These are phyloP conservation scores for Vinca minor DNA, from an alignment of 257 asterid species.

Conservation along the genomic window DNA sequence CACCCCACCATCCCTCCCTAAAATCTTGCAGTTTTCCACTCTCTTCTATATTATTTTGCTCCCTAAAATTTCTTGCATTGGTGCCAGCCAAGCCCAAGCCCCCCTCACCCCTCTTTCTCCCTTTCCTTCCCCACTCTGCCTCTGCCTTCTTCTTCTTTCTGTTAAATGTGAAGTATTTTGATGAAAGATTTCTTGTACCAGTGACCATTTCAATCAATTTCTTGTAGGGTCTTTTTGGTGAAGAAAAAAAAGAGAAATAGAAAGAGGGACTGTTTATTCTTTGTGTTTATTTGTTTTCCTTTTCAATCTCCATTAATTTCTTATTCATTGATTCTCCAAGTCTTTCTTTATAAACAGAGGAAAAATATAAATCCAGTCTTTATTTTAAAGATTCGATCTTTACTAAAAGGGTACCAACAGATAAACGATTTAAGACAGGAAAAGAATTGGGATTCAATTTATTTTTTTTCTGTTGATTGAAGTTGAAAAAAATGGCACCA, in stretches of 20 bases:
- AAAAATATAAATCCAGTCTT: constrained; percentile 5
- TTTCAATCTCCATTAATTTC: constrained; percentile 11
- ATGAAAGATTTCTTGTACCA: not conserved
- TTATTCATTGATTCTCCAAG: constrained; percentile 3
- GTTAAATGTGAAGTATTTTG: not conserved
- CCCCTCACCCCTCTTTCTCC: no score
- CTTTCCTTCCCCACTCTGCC: no score
- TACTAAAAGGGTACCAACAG: constrained; percentile 6
- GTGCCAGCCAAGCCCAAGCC: constrained; percentile 7
- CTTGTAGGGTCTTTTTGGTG: no score
- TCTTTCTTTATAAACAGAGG: not conserved
- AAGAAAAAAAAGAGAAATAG: no score
- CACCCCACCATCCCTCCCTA: not conserved
- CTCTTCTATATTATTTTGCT: constrained; percentile 12
- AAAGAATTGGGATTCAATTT: not conserved
- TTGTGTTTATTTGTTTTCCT: not conserved
- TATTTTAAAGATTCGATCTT: constrained; percentile 13
- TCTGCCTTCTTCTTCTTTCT: no score
- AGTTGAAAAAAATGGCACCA: constrained; percentile 28
- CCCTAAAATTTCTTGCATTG: not conserved
- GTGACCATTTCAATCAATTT: not conserved
- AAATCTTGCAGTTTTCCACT: constrained; percentile 9
- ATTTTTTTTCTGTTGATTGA: constrained; percentile 3
- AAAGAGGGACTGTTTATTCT: no score
- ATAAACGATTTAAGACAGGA: not conserved